Evolutionary conservation across 371 early-diverging fungal species (phyloP).

Genomic region (Batkoa obscura): DNA sequence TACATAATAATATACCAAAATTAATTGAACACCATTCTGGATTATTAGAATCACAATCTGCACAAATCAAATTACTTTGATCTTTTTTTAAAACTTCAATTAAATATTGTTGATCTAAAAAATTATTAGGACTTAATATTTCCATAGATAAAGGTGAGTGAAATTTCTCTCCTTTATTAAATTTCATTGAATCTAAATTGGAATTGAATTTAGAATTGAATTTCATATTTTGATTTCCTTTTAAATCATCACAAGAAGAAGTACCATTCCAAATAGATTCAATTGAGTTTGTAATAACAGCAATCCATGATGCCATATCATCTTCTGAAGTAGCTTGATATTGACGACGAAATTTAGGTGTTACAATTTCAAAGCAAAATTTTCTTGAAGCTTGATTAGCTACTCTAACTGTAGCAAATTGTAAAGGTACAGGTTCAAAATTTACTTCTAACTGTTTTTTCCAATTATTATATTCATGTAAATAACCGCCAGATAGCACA

Average conservation of each 20-base stretch:
- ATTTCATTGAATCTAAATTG: not conserved
- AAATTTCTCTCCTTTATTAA: too few relatives aligned
- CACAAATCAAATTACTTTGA: constrained; percentile 46
- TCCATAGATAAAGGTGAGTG: not conserved
- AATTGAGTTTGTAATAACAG: constrained; percentile 45
- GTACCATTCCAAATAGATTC: constrained; percentile 39
- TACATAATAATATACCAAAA: constrained; percentile 86
- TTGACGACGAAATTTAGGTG: constrained; percentile 34
- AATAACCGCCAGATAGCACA: constrained; percentile 41
- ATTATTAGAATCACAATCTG: constrained; percentile 59
- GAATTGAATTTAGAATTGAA: not conserved
- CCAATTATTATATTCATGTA: constrained; percentile 56
- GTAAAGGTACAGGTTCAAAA: constrained; percentile 42
- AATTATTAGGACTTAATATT: not conserved
- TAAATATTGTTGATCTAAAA: constrained; percentile 3
- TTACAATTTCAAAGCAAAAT: constrained; percentile 57
- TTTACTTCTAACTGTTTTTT: constrained; percentile 36
- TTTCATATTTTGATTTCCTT: not conserved
- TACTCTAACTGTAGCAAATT: constrained; percentile 54
- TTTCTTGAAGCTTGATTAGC: constrained; percentile 49
- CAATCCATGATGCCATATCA: constrained; percentile 46
- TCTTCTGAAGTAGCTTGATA: constrained; percentile 57
- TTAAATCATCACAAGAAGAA: constrained; percentile 9
- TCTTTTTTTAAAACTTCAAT: constrained; percentile 20
- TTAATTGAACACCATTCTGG: constrained; percentile 91